Conservation (phyloP, 2,329 filamentous ascomycete species). For the Chaetothyriales sp. region DNA sequence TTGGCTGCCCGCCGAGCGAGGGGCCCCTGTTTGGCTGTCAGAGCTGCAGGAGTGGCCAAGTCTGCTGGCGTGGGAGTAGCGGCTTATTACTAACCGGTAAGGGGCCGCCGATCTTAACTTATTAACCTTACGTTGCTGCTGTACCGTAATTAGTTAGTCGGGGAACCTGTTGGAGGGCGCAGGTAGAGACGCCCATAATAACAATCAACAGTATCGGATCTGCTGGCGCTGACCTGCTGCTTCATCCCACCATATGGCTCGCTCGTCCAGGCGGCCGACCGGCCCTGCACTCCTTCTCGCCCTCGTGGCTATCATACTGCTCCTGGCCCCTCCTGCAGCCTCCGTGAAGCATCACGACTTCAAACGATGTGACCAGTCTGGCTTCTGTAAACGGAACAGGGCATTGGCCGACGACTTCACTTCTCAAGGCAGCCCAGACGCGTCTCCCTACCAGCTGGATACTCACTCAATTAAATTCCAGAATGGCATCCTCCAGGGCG, state of each 20-base stretch:
- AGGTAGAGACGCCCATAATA: neutral
- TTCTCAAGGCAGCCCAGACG: slow-evolving; percentile 51
- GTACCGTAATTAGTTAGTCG: too few relatives aligned
- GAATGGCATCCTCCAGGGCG: slow-evolving; percentile 63
- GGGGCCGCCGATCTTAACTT: too few relatives aligned
- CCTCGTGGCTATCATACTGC: slow-evolving; percentile 43
- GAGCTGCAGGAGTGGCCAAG: too few relatives aligned
- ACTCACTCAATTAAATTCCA: slow-evolving; percentile 59
- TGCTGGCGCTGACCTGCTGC: neutral
- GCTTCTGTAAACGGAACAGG: slow-evolving; percentile 93
- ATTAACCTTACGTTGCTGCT: too few relatives aligned
- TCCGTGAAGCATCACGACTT: slow-evolving; percentile 92
- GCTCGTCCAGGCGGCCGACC: slow-evolving; percentile 10
- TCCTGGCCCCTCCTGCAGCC: slow-evolving; percentile 53
- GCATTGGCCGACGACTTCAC: slow-evolving; percentile 67
- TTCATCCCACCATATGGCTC: slow-evolving; percentile 7
- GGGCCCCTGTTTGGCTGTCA: too few relatives aligned
- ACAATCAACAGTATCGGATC: neutral
- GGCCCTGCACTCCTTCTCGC: slow-evolving; percentile 40
- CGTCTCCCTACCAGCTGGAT: slow-evolving; percentile 64
- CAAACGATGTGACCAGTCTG: slow-evolving; percentile 89
- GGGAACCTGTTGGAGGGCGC: neutral
- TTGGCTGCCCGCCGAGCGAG: neutral
- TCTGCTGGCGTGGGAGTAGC: too few relatives aligned
- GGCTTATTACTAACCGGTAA: too few relatives aligned